Evolutionary conservation across 163 green algal species (phyloP), one percentile per base, ranked within the genome.

Genomic region (Trebouxia gelatinosa): DNA sequence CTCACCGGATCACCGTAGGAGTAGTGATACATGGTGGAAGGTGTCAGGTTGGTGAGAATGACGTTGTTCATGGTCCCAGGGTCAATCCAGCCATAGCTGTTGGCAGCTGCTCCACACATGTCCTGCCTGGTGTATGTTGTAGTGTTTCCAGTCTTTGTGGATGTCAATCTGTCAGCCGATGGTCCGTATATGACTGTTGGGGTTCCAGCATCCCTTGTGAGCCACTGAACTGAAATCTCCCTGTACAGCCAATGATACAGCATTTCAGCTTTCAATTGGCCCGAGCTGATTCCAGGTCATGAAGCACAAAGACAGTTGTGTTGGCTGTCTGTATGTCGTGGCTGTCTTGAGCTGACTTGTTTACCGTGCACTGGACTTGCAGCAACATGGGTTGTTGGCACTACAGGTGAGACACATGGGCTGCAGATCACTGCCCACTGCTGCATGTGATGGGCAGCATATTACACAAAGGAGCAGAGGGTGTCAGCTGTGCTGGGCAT

Each of bases 141-240:
- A 5, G 71, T 78, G 23, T 74, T 80, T 4, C 65, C 71, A 34
- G 48, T 71, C 9, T 26, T 0, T 23, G 61, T 83, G 66, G 29
- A 62, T 13, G 32, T 37, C 5, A 83, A 62, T 26, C 5, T 31
- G 43, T 46, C 68, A 16, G 62, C 29, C 3, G 17, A 13, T 2
- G 34, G 66, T 40, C 81, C 83, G 46, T 80, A 83, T 21, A 78
- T 67, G 26, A 84, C 83, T 4, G 68, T 64, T 5, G 85, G 85
- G 1, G 3, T 78, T 40, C 79, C 81, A 6, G 19, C 48, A 58
- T 90, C 83, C 16, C 71, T 68, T 0, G 75, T 90, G n/a, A 78
- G 81, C 85, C 85, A 90, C 72, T 88, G 83, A 37, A 87, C 77
- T 26, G 71, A 66, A n/a, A 66, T 32, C n/a, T 54, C 43, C 43